These are phyloP conservation scores for Pseudopithomyces chartarum DNA, from an alignment of 2,329 filamentous ascomycete species.

Conservation along the genomic window DNA sequence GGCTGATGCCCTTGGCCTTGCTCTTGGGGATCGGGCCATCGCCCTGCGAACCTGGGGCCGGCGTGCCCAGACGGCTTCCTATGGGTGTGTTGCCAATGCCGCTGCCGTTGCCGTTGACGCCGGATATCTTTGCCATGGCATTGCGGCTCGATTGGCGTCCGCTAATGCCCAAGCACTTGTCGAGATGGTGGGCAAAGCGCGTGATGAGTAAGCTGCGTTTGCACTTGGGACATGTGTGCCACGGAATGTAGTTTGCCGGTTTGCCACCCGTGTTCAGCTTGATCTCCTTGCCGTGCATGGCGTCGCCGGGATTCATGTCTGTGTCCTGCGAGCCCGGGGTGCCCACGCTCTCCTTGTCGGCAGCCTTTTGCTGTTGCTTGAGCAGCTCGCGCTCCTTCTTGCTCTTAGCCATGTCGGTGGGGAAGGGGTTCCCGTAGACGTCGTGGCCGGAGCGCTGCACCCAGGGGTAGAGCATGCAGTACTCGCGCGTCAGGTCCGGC, in stretches of 20 bases:
- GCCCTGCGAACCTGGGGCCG: conserved; percentile 42
- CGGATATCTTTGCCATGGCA: conserved; percentile 53
- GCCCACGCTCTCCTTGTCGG: conserved; percentile 50
- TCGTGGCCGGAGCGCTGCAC: conserved; percentile 77
- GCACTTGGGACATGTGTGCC: conserved; percentile 64
- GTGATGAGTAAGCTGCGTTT: conserved; percentile 66
- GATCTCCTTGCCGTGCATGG: conserved; percentile 45
- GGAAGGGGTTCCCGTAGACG: conserved; percentile 83
- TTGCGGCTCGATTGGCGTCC: conserved; percentile 57
- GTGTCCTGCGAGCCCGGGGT: conserved; percentile 53
- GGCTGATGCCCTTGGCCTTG: conserved; percentile 40
- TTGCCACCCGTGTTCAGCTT: conserved; percentile 56
- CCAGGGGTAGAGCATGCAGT: conserved; percentile 80
- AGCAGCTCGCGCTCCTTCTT: conserved; percentile 69
- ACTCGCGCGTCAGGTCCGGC: conserved; percentile 63
- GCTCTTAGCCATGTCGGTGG: conserved; percentile 75
- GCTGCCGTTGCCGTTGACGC: conserved; percentile 42
- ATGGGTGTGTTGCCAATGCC: conserved; percentile 49
- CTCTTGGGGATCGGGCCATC: conserved; percentile 30
- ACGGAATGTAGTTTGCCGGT: conserved; percentile 53
- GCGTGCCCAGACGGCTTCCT: conserved; percentile 50
- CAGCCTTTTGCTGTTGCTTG: conserved; percentile 48
- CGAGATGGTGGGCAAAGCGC: conserved; percentile 64
- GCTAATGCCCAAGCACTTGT: conserved; percentile 64
- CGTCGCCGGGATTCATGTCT: conserved; percentile 38